phyloP scores from a whole-genome alignment of 2,329 filamentous ascomycete genomes.

The Falciphora oryzae region DNA sequence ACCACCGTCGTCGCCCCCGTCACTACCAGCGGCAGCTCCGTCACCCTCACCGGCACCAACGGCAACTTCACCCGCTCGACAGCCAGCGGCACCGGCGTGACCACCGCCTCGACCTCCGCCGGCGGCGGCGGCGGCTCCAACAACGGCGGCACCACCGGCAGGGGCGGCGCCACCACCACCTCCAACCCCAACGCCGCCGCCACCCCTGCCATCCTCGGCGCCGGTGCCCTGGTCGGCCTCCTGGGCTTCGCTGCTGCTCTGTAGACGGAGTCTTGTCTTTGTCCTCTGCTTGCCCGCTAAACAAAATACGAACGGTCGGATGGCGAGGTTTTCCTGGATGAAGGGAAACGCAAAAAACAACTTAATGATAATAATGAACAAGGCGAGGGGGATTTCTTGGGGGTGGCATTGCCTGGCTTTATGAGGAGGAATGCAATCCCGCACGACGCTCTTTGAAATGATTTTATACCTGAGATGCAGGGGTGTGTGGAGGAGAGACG shows the following conservation, averaged over 20 bases:
- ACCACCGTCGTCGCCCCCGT: not conserved
- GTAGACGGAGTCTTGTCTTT: conserved; percentile 1
- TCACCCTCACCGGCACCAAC: conserved; percentile 5
- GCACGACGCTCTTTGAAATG: not conserved
- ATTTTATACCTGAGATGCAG: not conserved
- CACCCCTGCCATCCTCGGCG: conserved; percentile 5
- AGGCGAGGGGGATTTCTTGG: not conserved
- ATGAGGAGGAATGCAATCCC: not conserved
- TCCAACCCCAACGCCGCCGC: conserved; percentile 4
- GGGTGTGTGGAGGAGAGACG: not conserved
- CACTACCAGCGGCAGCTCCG: not conserved
- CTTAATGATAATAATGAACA: not conserved
- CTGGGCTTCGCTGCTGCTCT: conserved; percentile 5
- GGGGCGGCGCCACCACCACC: conserved; percentile 3
- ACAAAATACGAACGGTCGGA: too few relatives aligned
- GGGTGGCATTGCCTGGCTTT: not conserved
- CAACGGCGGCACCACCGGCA: not conserved
- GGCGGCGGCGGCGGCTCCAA: not conserved
- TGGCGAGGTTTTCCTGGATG: too few relatives aligned
- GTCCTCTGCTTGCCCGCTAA: not conserved
- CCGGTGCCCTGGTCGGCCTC: conserved; percentile 5
- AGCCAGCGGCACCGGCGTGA: not conserved
- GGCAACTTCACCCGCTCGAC: not conserved
- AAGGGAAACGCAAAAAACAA: not conserved
- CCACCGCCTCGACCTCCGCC: not conserved